Evolutionary conservation across 176 grass and related monocot species (phyloP).

Genomic region (Miscanthus lutarioriparius): DNA sequence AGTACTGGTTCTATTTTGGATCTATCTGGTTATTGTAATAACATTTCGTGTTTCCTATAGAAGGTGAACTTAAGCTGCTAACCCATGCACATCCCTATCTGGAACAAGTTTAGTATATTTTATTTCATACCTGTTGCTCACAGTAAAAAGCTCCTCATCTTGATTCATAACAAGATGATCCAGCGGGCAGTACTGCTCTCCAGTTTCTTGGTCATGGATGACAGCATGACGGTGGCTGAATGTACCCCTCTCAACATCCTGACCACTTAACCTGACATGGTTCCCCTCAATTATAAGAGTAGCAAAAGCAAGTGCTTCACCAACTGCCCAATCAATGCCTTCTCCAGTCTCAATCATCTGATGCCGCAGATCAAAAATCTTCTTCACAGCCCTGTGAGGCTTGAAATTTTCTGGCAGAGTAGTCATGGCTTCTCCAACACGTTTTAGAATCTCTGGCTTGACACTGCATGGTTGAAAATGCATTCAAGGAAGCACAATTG

Average conservation of each 20-base stretch:
- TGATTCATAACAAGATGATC: conserved; percentile 77
- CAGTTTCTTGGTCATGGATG: conserved; percentile 87
- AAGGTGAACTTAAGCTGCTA: not conserved
- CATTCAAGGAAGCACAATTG: not conserved
- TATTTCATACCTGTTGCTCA: conserved; percentile 83
- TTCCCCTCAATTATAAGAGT: conserved; percentile 95
- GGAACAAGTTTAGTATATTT: not conserved
- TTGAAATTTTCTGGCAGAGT: conserved; percentile 92
- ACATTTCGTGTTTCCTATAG: conserved; percentile 9
- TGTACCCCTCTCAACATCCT: conserved; percentile 98
- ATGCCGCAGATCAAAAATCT: conserved; percentile 78
- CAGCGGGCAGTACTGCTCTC: conserved; percentile 73
- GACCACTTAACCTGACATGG: conserved; percentile 96
- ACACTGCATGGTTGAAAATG: conserved; percentile 60
- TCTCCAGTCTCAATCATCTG: conserved; percentile 91
- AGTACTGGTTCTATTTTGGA: not conserved
- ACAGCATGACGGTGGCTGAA: conserved; percentile 97
- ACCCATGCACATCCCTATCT: not conserved
- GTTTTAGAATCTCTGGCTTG: conserved; percentile 96
- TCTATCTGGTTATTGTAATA: conserved; percentile 13
- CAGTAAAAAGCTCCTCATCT: conserved; percentile 77
- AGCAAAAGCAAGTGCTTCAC: conserved; percentile 93
- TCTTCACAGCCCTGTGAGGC: conserved; percentile 96
- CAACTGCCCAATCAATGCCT: conserved; percentile 96
- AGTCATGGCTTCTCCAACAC: conserved; percentile 90